phyloP scores from a whole-genome alignment of 2,329 filamentous ascomycete species.

The Xylariomycetidae sp. region DNA sequence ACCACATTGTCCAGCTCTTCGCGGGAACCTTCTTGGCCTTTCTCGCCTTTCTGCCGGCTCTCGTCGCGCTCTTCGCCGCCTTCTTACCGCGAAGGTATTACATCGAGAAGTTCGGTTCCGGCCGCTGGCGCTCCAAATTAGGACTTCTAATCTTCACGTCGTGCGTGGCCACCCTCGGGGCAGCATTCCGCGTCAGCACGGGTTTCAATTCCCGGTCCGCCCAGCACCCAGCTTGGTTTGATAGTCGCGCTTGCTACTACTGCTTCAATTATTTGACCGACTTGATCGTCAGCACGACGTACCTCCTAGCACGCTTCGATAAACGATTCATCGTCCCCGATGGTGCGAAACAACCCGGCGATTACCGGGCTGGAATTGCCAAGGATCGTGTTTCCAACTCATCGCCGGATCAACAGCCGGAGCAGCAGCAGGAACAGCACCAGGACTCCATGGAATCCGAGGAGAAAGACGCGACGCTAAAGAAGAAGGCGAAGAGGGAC shows the following conservation, averaged over 20 bases:
- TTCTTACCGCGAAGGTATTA: slow-evolving; percentile 38
- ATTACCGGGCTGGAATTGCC: slow-evolving; percentile 32
- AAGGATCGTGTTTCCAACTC: slow-evolving; percentile 1
- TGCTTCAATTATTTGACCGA: slow-evolving; percentile 74
- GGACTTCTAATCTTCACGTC: slow-evolving; percentile 56
- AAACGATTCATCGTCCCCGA: slow-evolving; percentile 71
- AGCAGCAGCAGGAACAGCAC: background rate
- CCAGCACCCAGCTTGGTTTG: slow-evolving; percentile 61
- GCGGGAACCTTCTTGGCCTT: slow-evolving; percentile 57
- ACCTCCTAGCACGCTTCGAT: slow-evolving; percentile 66
- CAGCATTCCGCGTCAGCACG: slow-evolving; percentile 62
- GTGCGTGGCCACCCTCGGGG: slow-evolving; percentile 61
- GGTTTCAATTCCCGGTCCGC: slow-evolving; percentile 47
- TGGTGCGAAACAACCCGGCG: slow-evolving; percentile 56
- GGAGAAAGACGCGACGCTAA: background rate
- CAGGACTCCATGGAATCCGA: no score
- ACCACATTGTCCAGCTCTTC: slow-evolving; percentile 61
- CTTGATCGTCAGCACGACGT: slow-evolving; percentile 63
- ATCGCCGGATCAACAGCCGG: background rate
- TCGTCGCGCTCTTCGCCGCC: slow-evolving; percentile 46
- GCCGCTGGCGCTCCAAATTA: slow-evolving; percentile 64
- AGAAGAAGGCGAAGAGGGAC: background rate
- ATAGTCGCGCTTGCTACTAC: slow-evolving; percentile 71
- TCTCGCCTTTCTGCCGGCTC: slow-evolving; percentile 49
- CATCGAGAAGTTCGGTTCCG: slow-evolving; percentile 61